Evolutionary conservation across 352 stramenopile genomes (phyloP), one percentile per base, ranked within the genome.

Genomic region (Phytophthora idaei): DNA sequence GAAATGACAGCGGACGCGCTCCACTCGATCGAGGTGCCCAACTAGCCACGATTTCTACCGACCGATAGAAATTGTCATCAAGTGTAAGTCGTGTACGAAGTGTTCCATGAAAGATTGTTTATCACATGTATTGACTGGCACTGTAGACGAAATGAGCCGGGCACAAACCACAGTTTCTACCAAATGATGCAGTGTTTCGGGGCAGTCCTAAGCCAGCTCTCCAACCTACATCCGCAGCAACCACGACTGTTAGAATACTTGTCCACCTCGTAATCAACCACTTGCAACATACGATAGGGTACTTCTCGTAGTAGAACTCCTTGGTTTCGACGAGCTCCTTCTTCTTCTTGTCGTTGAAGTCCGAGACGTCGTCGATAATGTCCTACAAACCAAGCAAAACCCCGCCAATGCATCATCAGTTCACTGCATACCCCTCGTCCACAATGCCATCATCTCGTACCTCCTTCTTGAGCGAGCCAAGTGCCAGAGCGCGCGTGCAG

Each of bases 261-360:
- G 12, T 21, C 11, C 25, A 42, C 25, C 25, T 37, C 15, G 8
- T 10, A 11, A 46, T 41, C n/a, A 29, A 53, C 37, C 7, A 21
- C 21, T 36, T 11, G 36, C 10, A n/a, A 80, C 80, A 48, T 85
- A 94, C 86, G 36, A 88, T 78, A n/a, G 86, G 86, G 64, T 94
- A 94, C 65, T 94, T 94, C 58, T 90, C 82, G 67, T 87, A 83
- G 74, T 94, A 94, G 53, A 93, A 94, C 47, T 72, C 67, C 39
- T 83, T 77, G n/a, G 81, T 94, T 57, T 90, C 79, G 14, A 80
- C 71, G 41, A 92, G 67, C 41, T 91, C 83, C 61, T 84, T 71
- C 29, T 60, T 58, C 52, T 91, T 77, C 37, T 85, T 83, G 8
- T 89, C 79, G 17, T 77, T 69, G 25, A 94, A 90, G 68, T 90